Conservation (phyloP, 2,329 filamentous ascomycete species). For the Cladophialophora carrionii region DNA sequence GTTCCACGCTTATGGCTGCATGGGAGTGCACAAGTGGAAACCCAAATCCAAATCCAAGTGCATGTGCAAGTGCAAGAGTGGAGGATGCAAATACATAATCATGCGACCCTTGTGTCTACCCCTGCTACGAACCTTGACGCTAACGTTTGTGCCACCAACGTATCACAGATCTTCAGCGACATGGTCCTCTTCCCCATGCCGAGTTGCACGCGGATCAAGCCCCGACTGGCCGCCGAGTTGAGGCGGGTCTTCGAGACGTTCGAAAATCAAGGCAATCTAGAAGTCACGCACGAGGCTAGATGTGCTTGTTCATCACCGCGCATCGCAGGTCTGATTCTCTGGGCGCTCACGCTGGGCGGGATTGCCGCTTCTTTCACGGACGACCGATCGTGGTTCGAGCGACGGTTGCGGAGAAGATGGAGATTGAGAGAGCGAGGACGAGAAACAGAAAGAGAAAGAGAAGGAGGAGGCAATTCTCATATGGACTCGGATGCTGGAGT, state of each 20-base stretch:
- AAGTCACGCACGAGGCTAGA: not conserved
- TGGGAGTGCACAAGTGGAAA: not conserved
- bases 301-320: not conserved
- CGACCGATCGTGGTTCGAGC: conserved; percentile 2
- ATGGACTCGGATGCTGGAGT: not conserved
- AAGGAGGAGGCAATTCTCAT: not conserved
- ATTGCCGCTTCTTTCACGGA: conserved; percentile 10
- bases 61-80: not conserved
- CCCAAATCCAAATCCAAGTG: no score
- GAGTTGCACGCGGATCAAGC: conserved; percentile 11
- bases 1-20: not conserved
- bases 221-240: not conserved
- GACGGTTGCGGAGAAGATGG: not conserved
- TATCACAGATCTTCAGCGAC: not conserved
- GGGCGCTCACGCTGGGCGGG: conserved; percentile 7
- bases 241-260: not conserved
- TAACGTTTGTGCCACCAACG: not conserved
- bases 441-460: not conserved
- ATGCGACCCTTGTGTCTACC: no score
- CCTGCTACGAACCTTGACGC: no score
- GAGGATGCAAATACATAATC: no score
- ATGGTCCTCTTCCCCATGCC: conserved; percentile 14
- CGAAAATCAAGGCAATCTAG: not conserved
- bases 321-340: not conserved
- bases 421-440: not conserved